Evolutionary conservation across 495 filamentous ascomycete species (phyloP), one percentile per base, ranked within the genome.

Genomic region (Hyaloscypha hepaticicola): DNA sequence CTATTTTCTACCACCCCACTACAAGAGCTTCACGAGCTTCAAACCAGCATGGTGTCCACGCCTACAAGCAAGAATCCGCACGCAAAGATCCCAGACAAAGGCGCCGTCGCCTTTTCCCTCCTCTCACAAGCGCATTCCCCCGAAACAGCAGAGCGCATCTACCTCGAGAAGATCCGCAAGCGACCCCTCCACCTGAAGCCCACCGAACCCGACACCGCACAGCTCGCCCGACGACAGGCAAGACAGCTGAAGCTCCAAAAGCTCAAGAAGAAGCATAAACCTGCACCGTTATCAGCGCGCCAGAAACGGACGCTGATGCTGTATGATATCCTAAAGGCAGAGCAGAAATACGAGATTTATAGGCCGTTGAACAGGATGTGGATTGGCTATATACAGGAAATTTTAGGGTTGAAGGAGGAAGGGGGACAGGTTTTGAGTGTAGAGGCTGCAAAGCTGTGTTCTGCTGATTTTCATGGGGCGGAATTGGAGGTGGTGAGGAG

Each of bases 391-490:
- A 89, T 96, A 75, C 83, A 85, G 66, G 90, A 94, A 64, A 76
- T 94, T 0, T 71, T 96, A 16, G 84, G 83, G 48, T 59, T 45
- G 53, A 31, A 45, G 2, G 48, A 55, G 22, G 60, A 19, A 78
- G 66, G 75, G 80, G 41, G 77, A 78, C 48, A 73, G 66, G 53
- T 78, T 85, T 21, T 82, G 78, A 55, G 75, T 80, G 62, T 74
- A 66, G 70, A 82, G 69, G 73, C 86, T 71, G 85, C 87, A 33
- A 88, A 91, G 73, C 75, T 96, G 59, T 85, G 82, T 24, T 90
- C 88, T 70, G 92, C 92, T 41, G 95, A 99, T 75, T 96, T 88
- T 69, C 95, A 97, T 74, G 95, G 95, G 0, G 93, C 94, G 21
- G 78, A 87, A 73, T 73, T 97, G 16, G 87, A 92, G 81, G 90